Conservation (phyloP, 2,329 filamentous ascomycete species). For the Nectriaceae sp. region DNA sequence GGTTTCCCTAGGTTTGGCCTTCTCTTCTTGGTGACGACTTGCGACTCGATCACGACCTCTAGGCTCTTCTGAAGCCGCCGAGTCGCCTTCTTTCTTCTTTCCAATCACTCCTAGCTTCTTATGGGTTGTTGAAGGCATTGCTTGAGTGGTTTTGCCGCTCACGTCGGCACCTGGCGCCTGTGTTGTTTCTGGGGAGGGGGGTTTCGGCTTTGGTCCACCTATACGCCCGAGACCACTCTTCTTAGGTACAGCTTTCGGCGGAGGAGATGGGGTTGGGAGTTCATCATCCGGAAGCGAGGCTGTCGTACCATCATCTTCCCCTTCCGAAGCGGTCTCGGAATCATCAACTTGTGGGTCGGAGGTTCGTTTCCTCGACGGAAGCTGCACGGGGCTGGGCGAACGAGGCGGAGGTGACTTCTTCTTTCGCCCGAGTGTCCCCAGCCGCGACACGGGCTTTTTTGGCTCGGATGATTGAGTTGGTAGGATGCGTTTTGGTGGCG, state of each 20-base stretch:
- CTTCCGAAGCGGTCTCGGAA: conserved; percentile 48
- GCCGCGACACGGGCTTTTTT: conserved; percentile 22
- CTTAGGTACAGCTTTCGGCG: conserved; percentile 25
- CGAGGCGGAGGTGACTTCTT: conserved; percentile 30
- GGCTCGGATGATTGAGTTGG: conserved; percentile 8
- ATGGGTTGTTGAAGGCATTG: conserved; percentile 12
- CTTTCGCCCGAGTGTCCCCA: conserved; percentile 41
- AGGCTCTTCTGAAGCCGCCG: conserved; percentile 12
- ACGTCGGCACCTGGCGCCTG: conserved; percentile 8
- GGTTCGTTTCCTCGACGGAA: conserved; percentile 5
- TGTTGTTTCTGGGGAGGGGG: conserved; percentile 9
- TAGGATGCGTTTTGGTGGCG: conserved; percentile 3
- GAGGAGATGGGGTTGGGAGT: conserved; percentile 16
- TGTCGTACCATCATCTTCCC: conserved; percentile 35
- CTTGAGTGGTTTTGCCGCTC: conserved; percentile 5
- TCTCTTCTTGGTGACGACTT: conserved; percentile 20
- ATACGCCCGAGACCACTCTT: conserved; percentile 44
- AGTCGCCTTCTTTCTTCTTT: conserved; percentile 22
- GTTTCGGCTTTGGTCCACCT: conserved; percentile 34
- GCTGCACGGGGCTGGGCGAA: conserved; percentile 15
- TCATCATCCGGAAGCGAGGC: conserved; percentile 21
- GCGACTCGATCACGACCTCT: conserved; percentile 23
- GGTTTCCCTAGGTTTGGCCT: conserved; percentile 41
- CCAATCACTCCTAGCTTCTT: conserved; percentile 40
- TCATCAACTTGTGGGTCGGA: conserved; percentile 22